A percentile compares a stretch with the other conserved stretches of the same genome.
Evolutionary conservation across 805 yeast genomes (phyloP).

Genomic region (Ogataea pignaliae): DNA sequence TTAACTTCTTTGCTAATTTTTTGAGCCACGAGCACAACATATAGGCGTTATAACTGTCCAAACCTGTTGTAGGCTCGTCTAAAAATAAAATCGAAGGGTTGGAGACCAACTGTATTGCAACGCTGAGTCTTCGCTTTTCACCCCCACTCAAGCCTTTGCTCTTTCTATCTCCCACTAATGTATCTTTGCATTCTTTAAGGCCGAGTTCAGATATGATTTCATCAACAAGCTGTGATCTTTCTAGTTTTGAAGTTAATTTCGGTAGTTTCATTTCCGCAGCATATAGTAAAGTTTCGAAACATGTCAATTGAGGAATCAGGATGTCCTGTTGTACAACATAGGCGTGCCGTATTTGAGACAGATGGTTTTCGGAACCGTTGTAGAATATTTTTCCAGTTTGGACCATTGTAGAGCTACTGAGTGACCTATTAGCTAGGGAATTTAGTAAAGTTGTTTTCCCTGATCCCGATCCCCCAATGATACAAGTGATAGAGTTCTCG

Average conservation of each 20-base stretch:
- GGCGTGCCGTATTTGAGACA: constrained; percentile 37
- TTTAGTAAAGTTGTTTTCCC: constrained; percentile 82
- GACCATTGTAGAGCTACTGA: constrained; percentile 28
- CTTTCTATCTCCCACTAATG: constrained; percentile 49
- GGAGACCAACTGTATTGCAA: constrained; percentile 72
- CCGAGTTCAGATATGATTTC: constrained; percentile 63
- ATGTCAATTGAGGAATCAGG: constrained; percentile 65
- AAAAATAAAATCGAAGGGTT: constrained; percentile 73
- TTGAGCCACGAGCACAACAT: constrained; percentile 58
- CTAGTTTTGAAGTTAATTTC: constrained; percentile 35
- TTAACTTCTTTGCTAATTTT: constrained; percentile 45
- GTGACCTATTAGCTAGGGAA: constrained; percentile 49
- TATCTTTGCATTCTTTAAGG: constrained; percentile 57
- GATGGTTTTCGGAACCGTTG: constrained; percentile 31
- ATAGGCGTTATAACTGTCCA: constrained; percentile 74
- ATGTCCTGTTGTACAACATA: constrained; percentile 76
- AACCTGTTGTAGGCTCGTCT: constrained; percentile 88
- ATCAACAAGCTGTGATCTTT: constrained; percentile 47
- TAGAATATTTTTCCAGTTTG: constrained; percentile 39
- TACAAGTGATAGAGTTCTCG: constrained; percentile 64
- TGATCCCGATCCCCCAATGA: constrained; percentile 84
- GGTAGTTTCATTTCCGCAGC: constrained; percentile 73
- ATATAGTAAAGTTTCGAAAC: constrained; percentile 61
- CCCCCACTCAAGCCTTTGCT: constrained; percentile 77
- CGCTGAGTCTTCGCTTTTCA: constrained; percentile 70